Percentiles rank a stretch among this genome's conserved stretches.
Conservation (phyloP, 306 rosid species). For the Quercus parvula region DNA sequence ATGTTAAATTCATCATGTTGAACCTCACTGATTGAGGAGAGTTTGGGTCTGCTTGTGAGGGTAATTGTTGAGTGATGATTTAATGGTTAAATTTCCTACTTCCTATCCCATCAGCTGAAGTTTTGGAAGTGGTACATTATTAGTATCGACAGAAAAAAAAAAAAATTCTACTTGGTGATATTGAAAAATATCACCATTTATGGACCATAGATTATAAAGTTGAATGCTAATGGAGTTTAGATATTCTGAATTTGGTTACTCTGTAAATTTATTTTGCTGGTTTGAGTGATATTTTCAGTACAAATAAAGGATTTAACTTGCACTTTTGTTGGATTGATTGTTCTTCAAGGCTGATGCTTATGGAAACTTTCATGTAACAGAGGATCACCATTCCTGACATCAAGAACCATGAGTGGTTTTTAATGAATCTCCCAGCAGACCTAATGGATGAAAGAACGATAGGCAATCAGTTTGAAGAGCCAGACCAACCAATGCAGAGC, state of each 20-base stretch:
- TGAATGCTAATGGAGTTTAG: not conserved
- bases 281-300: not conserved
- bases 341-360: conserved; percentile 14
- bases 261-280: not conserved
- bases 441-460: conserved; percentile 59
- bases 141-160: too few relatives aligned
- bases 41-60: too few relatives aligned
- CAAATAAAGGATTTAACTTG: conserved; percentile 2
- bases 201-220: not conserved
- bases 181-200: not conserved
- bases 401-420: conserved; percentile 73
- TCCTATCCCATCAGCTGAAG: too few relatives aligned
- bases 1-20: too few relatives aligned
- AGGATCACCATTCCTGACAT: conserved; percentile 85
- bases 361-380: conserved; percentile 41
- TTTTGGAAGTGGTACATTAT: too few relatives aligned
- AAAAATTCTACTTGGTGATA: not conserved
- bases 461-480: conserved; percentile 69
- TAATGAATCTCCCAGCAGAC: conserved; percentile 81
- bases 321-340: conserved; percentile 1
- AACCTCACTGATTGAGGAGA: too few relatives aligned
- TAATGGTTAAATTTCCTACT: too few relatives aligned
- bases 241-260: not conserved
- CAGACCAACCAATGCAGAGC: conserved; percentile 96
- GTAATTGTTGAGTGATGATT: too few relatives aligned